These are phyloP conservation scores for Paracoccidioides brasiliensis DNA, from an alignment of 2,329 filamentous ascomycete species.

Conservation along the genomic window DNA sequence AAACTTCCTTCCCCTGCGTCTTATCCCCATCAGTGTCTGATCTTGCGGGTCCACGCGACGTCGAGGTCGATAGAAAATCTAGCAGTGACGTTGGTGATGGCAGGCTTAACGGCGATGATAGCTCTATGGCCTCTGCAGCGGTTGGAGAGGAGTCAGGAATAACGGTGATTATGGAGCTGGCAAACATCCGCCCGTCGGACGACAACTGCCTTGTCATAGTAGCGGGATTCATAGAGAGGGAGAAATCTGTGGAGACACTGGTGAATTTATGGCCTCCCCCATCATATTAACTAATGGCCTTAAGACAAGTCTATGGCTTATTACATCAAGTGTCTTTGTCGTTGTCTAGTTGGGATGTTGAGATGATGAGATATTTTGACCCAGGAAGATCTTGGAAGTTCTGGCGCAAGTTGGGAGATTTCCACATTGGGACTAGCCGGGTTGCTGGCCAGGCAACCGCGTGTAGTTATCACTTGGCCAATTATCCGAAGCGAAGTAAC, in stretches of 20 bases:
- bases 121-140: slow-evolving; percentile 7
- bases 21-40: neutral
- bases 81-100: slow-evolving; percentile 17
- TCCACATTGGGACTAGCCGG: slow-evolving; percentile 16
- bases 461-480: neutral
- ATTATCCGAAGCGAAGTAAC: too few relatives aligned
- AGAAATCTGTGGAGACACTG: neutral
- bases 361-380: neutral
- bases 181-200: slow-evolving; percentile 24
- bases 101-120: slow-evolving; percentile 11
- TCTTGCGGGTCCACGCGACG: neutral
- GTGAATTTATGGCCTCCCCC: neutral
- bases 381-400: neutral
- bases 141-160: slow-evolving; percentile 4
- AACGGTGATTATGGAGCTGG: slow-evolving; percentile 20
- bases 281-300: too few relatives aligned
- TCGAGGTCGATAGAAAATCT: neutral
- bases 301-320: too few relatives aligned
- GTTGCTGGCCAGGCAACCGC: slow-evolving; percentile 24
- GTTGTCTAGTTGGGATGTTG: neutral
- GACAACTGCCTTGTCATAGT: slow-evolving; percentile 18
- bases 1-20: neutral
- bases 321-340: neutral
- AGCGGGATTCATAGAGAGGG: neutral
- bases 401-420: slow-evolving; percentile 15